Conservation (phyloP, 768 basidiomycete genomes). For the Phanerodontia chrysosporium region DNA sequence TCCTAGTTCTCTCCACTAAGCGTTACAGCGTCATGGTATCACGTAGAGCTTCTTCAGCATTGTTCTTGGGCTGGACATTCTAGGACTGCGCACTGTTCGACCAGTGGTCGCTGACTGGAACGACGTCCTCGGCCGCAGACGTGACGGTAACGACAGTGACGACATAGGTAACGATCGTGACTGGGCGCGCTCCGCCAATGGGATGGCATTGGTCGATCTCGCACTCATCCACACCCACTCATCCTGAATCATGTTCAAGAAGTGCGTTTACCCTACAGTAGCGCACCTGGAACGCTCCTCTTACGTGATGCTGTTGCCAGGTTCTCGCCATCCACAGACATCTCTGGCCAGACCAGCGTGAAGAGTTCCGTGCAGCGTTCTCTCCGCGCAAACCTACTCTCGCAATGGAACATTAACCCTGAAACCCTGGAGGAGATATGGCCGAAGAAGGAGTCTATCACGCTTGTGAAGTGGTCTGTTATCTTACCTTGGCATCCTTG, state of each 20-base stretch:
- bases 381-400: constrained; percentile 74
- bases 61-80: too few relatives aligned
- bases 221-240: neutral
- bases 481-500: neutral
- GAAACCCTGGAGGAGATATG: constrained; percentile 88
- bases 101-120: too few relatives aligned
- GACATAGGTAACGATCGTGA: neutral
- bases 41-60: too few relatives aligned
- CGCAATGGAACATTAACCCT: constrained; percentile 78
- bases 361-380: constrained; percentile 91
- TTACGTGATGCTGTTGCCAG: constrained; percentile 31
- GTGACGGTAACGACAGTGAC: neutral
- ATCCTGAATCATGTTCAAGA: constrained; percentile 14
- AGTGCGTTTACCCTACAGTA: constrained; percentile 7
- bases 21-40: too few relatives aligned
- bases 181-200: neutral
- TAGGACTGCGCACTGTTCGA: too few relatives aligned
- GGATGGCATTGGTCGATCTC: neutral
- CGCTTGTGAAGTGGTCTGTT: constrained; percentile 90
- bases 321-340: constrained; percentile 72
- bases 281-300: neutral
- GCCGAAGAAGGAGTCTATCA: constrained; percentile 97
- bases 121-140: too few relatives aligned
- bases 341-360: constrained; percentile 84
- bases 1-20: too few relatives aligned